Conservation (phyloP, 2,329 filamentous ascomycete species). For the Plectosphaerella cucumerina region DNA sequence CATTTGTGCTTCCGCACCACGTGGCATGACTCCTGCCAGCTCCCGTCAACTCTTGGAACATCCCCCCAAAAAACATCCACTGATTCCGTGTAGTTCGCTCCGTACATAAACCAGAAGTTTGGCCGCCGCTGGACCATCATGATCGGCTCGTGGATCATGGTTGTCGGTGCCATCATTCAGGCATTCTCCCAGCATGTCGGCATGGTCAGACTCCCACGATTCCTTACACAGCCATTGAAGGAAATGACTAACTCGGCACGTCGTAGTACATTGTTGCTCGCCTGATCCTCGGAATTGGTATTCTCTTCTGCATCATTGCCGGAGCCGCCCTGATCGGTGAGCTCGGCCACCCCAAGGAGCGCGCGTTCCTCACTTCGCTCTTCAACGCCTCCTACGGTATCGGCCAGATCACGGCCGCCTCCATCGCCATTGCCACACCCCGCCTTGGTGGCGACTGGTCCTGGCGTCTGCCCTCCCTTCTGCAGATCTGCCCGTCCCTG, state of each 20-base stretch:
- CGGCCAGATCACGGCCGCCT: conserved; percentile 31
- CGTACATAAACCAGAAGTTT: conserved; percentile 43
- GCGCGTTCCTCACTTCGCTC: conserved; percentile 24
- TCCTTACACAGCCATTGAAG: background rate
- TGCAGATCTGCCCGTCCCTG: conserved; percentile 2
- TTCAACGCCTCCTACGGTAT: conserved; percentile 30
- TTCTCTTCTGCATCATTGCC: conserved; percentile 43
- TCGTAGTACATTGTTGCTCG: conserved; percentile 47
- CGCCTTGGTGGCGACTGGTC: conserved; percentile 1
- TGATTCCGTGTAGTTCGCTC: no score
- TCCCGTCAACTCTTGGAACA: no score
- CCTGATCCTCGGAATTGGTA: conserved; percentile 49
- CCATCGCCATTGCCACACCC: conserved; percentile 29
- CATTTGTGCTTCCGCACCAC: no score
- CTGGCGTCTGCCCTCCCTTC: background rate
- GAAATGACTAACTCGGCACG: background rate
- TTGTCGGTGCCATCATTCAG: conserved; percentile 50
- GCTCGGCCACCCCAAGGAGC: conserved; percentile 8
- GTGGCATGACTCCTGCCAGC: no score
- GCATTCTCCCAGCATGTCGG: conserved; percentile 41
- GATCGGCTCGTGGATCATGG: conserved; percentile 50
- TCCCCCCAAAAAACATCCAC: no score
- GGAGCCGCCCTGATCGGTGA: conserved; percentile 3
- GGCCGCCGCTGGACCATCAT: conserved; percentile 52
- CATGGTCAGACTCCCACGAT: no score